Conservation (phyloP, 495 filamentous ascomycete species). For the Letharia lupina region DNA sequence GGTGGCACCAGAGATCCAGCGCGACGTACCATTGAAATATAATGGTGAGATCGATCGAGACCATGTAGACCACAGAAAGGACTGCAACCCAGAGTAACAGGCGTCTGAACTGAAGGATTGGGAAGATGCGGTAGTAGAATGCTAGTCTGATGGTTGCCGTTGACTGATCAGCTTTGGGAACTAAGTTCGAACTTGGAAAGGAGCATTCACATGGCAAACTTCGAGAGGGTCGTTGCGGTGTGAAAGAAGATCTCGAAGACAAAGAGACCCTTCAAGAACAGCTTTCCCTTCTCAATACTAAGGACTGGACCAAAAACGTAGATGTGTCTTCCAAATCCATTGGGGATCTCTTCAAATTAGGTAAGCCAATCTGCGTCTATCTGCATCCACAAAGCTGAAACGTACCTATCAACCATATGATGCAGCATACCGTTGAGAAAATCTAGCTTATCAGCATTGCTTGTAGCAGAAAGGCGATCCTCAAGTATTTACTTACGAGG, state of each 20-base stretch:
- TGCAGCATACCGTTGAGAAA: not conserved
- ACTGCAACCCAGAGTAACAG: constrained; percentile 5
- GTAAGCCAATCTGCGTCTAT: not conserved
- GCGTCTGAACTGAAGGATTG: constrained; percentile 15
- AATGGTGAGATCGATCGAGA: constrained; percentile 11
- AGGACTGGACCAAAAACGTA: constrained; percentile 5
- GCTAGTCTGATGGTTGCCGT: constrained; percentile 7
- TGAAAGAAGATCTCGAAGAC: constrained; percentile 22
- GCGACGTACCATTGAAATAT: constrained; percentile 21
- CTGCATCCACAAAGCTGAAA: not conserved
- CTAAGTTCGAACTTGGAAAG: not conserved
- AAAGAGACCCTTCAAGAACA: constrained; percentile 15
- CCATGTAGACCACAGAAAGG: constrained; percentile 10
- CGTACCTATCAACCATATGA: not conserved
- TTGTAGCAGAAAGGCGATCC: not conserved
- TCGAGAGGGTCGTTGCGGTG: constrained; percentile 14
- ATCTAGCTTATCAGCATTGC: not conserved
- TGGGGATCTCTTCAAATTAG: constrained; percentile 5
- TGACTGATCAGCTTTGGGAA: not conserved
- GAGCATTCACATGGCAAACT: constrained; percentile 18
- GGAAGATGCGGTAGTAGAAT: constrained; percentile 23
- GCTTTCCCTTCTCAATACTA: constrained; percentile 1
- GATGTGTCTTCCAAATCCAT: constrained; percentile 22
- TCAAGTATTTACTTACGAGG: constrained; percentile 11
- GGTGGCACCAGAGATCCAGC: not conserved